Conservation (phyloP, 495 filamentous ascomycete genomes). For the Talaromyces adpressus region DNA sequence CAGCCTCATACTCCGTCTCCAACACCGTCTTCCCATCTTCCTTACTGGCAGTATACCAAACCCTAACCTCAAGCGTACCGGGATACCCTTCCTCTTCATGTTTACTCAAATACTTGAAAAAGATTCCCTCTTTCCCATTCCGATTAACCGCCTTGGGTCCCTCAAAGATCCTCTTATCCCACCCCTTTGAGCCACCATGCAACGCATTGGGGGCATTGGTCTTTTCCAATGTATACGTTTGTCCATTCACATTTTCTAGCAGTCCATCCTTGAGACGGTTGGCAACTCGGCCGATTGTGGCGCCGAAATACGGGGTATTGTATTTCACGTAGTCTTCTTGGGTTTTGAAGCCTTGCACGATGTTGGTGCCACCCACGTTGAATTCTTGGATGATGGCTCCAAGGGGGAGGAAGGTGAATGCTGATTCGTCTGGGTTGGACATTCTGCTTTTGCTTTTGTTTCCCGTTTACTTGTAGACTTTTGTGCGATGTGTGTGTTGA, state of each 20-base stretch:
- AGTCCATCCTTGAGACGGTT: slow-evolving; percentile 75
- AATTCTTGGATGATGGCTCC: slow-evolving; percentile 88
- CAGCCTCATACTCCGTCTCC: slow-evolving; percentile 82
- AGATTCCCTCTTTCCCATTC: slow-evolving; percentile 65
- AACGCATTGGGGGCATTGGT: slow-evolving; percentile 77
- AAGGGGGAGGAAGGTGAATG: slow-evolving; percentile 65
- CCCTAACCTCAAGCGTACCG: slow-evolving; percentile 68
- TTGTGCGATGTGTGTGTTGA: neutral
- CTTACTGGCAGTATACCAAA: slow-evolving; percentile 71
- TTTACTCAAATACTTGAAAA: slow-evolving; percentile 64
- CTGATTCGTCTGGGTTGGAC: slow-evolving; percentile 22
- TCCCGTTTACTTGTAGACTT: neutral
- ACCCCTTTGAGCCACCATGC: slow-evolving; percentile 76
- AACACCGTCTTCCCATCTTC: slow-evolving; percentile 64
- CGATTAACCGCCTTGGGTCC: slow-evolving; percentile 61
- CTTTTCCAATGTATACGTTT: slow-evolving; percentile 55
- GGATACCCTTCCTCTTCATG: slow-evolving; percentile 85
- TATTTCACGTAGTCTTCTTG: slow-evolving; percentile 63
- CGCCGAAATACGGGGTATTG: slow-evolving; percentile 79
- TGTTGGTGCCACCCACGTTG: slow-evolving; percentile 66
- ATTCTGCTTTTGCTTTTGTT: slow-evolving; percentile 6
- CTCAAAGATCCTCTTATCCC: slow-evolving; percentile 78
- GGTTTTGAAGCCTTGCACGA: slow-evolving; percentile 76
- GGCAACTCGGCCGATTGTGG: slow-evolving; percentile 86
- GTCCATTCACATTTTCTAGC: slow-evolving; percentile 66